Conservation (phyloP, 2,329 filamentous ascomycete species). For the Microthyrium microscopicum region DNA sequence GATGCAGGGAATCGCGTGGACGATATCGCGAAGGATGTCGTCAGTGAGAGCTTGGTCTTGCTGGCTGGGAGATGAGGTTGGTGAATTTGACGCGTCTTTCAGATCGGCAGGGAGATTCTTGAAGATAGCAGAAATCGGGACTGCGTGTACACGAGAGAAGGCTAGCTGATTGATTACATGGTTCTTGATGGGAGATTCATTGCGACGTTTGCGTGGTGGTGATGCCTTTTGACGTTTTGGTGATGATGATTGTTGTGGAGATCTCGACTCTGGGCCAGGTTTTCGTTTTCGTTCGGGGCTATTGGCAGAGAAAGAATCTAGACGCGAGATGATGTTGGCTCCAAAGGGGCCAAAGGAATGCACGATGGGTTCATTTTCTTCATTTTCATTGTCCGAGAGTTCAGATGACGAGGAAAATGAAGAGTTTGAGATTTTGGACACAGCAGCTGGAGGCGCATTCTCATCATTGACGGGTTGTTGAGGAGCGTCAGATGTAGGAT, state of each 20-base stretch:
- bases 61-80: neutral
- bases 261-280: neutral
- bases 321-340: slow-evolving; percentile 63
- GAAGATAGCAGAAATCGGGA: slow-evolving; percentile 77
- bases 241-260: slow-evolving; percentile 18
- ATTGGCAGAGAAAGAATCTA: slow-evolving; percentile 57
- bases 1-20: slow-evolving; percentile 62
- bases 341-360: slow-evolving; percentile 87
- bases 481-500: slow-evolving; percentile 18
- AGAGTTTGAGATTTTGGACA: slow-evolving; percentile 2
- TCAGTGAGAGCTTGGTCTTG: slow-evolving; percentile 13
- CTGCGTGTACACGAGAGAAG: slow-evolving; percentile 82
- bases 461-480: slow-evolving; percentile 11
- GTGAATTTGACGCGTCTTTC: slow-evolving; percentile 10
- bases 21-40: slow-evolving; percentile 47
- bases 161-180: slow-evolving; percentile 92
- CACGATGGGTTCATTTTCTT: slow-evolving; percentile 87
- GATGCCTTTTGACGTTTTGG: slow-evolving; percentile 12
- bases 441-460: slow-evolving; percentile 8
- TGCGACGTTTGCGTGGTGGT: slow-evolving; percentile 12
- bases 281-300: slow-evolving; percentile 33
- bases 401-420: slow-evolving; percentile 10
- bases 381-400: slow-evolving; percentile 30
- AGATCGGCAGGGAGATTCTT: slow-evolving; percentile 58
- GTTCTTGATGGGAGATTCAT: slow-evolving; percentile 45